These are phyloP conservation scores for Diaporthe vexans DNA, from an alignment of 2,329 filamentous ascomycete species.

Conservation along the genomic window DNA sequence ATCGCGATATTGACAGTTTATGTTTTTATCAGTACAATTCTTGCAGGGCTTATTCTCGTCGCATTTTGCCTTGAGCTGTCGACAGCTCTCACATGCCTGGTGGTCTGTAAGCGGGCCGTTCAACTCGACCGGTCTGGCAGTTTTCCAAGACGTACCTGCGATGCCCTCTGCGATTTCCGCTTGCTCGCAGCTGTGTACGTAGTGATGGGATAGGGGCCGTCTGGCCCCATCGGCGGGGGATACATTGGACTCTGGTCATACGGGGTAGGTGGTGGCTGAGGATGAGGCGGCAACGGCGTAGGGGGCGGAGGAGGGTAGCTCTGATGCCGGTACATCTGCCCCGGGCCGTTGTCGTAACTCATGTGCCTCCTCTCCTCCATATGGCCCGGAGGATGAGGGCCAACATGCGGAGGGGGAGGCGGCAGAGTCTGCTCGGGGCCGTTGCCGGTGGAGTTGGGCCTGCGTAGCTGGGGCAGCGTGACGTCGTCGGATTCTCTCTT, in stretches of 20 bases:
- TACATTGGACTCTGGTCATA: conserved; percentile 52
- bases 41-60: conserved; percentile 88
- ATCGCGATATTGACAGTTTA: conserved; percentile 90
- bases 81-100: conserved; percentile 91
- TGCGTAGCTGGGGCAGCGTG: conserved; percentile 58
- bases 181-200: conserved; percentile 61
- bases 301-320: conserved; percentile 58
- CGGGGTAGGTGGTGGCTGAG: conserved; percentile 51
- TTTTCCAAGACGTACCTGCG: conserved; percentile 63
- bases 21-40: conserved; percentile 88
- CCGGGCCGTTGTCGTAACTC: conserved; percentile 64
- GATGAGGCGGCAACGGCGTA: conserved; percentile 50
- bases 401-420: conserved; percentile 41
- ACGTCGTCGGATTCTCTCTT: conserved; percentile 70
- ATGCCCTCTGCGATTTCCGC: conserved; percentile 75
- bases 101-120: background rate
- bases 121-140: conserved; percentile 19
- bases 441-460: conserved; percentile 66
- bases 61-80: conserved; percentile 90
- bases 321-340: conserved; percentile 58
- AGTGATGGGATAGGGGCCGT: conserved; percentile 56
- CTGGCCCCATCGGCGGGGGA: conserved; percentile 51
- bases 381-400: conserved; percentile 52
- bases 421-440: conserved; percentile 54
- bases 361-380: conserved; percentile 66